Conservation (phyloP, 495 filamentous ascomycete species). For the Aspergillus mulundensis region DNA sequence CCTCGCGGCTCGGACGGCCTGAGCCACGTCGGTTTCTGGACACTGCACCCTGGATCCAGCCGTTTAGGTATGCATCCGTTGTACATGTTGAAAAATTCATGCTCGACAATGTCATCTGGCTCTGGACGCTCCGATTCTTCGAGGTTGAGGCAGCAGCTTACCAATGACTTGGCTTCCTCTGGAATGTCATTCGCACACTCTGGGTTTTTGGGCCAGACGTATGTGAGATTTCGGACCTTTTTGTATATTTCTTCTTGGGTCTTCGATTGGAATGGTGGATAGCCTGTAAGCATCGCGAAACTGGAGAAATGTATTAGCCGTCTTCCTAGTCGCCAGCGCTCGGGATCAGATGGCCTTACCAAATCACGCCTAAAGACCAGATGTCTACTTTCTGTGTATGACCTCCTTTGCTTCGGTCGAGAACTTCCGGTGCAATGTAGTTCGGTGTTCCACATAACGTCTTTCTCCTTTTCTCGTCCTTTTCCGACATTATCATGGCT, state of each 20-base stretch:
- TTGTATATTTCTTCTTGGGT: conserved; percentile 84
- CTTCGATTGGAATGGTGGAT: conserved; percentile 81
- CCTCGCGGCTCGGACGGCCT: conserved; percentile 41
- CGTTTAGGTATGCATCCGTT: conserved; percentile 48
- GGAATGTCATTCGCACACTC: conserved; percentile 46
- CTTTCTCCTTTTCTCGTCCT: conserved; percentile 76
- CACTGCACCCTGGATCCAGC: conserved; percentile 39
- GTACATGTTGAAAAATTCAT: conserved; percentile 72
- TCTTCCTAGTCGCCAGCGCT: no score
- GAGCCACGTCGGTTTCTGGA: conserved; percentile 44
- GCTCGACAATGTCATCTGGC: conserved; percentile 76
- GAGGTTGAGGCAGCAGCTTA: conserved; percentile 67
- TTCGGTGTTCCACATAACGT: conserved; percentile 97
- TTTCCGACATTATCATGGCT: conserved; percentile 82
- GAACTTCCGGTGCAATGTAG: conserved; percentile 96
- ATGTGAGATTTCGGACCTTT: conserved; percentile 64
- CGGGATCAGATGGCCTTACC: conserved; percentile 51
- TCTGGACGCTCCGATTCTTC: conserved; percentile 70
- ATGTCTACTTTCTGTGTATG: conserved; percentile 93
- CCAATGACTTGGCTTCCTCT: conserved; percentile 69
- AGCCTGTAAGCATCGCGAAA: conserved; percentile 87
- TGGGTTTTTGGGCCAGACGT: conserved; percentile 68
- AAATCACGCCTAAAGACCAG: conserved; percentile 95
- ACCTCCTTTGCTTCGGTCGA: conserved; percentile 69
- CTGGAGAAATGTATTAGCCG: conserved; percentile 28